Base-by-base conservation (phyloP, 306 rosid species). In the Cicer arietinum region DNA sequence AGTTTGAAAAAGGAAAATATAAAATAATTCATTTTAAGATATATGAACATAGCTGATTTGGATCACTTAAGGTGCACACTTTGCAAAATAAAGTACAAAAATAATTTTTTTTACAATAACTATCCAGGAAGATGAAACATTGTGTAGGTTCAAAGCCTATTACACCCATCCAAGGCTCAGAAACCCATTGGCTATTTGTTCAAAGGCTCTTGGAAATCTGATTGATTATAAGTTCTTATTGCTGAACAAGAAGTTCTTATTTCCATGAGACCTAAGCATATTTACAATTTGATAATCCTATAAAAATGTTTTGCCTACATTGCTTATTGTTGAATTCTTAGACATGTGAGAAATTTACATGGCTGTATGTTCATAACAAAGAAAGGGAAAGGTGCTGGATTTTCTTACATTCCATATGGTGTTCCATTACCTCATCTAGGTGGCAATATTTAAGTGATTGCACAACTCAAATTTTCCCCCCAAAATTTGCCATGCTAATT, bases 241-340 rank as follows among this genome's bases (percentile, higher is more conserved):
- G 16, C 30, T 65, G 63, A 25, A 58, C 50, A 25, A 39, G 42
- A 54, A 64, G 60, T 16, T 67, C 13, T 42, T 60, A 46, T 45
- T 47, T 75, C 47, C 46, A 30, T 18, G 60, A 66, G 61, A 77
- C 43, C 48, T 16, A n/a, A 48, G 42, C 25, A 52, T 57, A 30
- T 66, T 25, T 71, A 67, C 54, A 54, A 51, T 51, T 44, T 53
- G 71, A 20, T 45, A 73, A 72, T 71, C 79, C 77, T 48, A 56
- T 59, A 75, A 63, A 69, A 75, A 63, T 42, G 65, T 51, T 42
- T 64, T 42, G 11, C 45, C 47, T 50, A 44, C 54, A n/a, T 52
- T 18, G 16, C 68, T 45, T 41, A 66, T 20, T 17, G 12, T 39
- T 39, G 12, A 76, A 67, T 59, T 48, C 4, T 63, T 16, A 6